A percentile compares a stretch with the other conserved stretches of the same genome.
Conservation (phyloP, 768 basidiomycete species). For the Phanerochaete carnosa region DNA sequence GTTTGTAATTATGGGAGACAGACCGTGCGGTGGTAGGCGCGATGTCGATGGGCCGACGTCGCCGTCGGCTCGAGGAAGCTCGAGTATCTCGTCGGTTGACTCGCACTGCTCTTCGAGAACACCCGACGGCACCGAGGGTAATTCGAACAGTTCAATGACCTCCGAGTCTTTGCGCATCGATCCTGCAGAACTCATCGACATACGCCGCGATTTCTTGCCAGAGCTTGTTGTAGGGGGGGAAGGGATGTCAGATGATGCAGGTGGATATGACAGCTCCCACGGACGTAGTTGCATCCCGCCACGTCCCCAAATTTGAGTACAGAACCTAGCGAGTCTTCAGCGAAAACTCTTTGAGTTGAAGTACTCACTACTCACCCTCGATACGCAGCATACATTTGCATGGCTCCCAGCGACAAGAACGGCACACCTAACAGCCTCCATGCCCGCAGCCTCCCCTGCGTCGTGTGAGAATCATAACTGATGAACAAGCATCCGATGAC, state of each 20-base stretch:
- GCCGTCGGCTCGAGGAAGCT: too few species aligned
- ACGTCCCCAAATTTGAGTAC: constrained; percentile 32
- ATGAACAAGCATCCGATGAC: constrained; percentile 21
- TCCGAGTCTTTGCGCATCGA: background rate
- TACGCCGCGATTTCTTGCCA: background rate
- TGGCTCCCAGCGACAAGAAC: constrained; percentile 27
- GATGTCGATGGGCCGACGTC: background rate
- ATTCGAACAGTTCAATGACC: background rate
- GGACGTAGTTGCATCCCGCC: constrained; percentile 32
- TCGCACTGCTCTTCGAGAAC: background rate
- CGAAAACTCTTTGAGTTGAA: background rate
- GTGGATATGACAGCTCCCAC: constrained; percentile 32
- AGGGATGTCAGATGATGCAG: background rate
- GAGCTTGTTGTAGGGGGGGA: background rate
- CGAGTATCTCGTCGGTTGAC: background rate
- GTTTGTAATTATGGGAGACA: background rate
- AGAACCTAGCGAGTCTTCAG: constrained; percentile 23
- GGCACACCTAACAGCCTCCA: constrained; percentile 32
- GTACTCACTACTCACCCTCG: constrained; percentile 23
- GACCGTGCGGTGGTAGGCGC: background rate
- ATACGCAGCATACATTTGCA: constrained; percentile 32
- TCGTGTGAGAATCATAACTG: background rate
- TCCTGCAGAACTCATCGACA: background rate
- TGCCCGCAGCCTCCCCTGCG: constrained; percentile 18
- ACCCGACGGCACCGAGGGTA: background rate